A percentile compares a stretch with the other conserved stretches of the same genome.
These are phyloP conservation scores for Thalassia testudinum DNA, from an alignment of 116 monocot species.

Conservation along the genomic window DNA sequence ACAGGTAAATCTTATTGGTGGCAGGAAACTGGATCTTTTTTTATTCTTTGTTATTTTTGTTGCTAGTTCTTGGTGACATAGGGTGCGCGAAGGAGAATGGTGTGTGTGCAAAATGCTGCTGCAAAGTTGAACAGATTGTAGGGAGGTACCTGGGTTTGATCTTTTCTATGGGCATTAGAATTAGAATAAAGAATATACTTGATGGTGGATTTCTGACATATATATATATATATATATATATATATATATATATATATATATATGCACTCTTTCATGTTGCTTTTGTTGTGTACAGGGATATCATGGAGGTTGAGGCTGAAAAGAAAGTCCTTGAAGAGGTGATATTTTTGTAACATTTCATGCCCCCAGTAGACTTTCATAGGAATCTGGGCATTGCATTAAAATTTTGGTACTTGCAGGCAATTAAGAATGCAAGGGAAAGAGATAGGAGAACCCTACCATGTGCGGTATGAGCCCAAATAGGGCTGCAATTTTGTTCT, in stretches of 20 bases:
- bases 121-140: conserved; percentile 26
- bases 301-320: conserved; percentile 58
- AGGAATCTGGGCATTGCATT: too few relatives aligned
- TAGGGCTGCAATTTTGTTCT: neutral
- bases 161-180: too few relatives aligned
- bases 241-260: too few relatives aligned
- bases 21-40: neutral
- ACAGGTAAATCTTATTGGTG: conserved; percentile 22
- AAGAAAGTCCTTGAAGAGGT: conserved; percentile 62
- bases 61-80: conserved; percentile 4
- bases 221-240: too few relatives aligned
- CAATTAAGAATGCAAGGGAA: conserved; percentile 78
- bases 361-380: neutral
- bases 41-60: neutral
- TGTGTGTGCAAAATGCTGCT: conserved; percentile 84
- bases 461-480: conserved; percentile 48
- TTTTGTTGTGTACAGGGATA: conserved; percentile 29
- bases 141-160: conserved; percentile 37
- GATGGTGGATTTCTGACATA: too few relatives aligned
- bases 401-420: conserved; percentile 16
- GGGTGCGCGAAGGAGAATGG: conserved; percentile 58
- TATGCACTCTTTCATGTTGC: too few relatives aligned
- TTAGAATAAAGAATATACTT: too few relatives aligned
- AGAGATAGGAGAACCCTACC: conserved; percentile 79
- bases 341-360: neutral